These are phyloP conservation scores for Talaromyces verruculosus DNA, from an alignment of 2,329 filamentous ascomycete genomes.

Conservation along the genomic window DNA sequence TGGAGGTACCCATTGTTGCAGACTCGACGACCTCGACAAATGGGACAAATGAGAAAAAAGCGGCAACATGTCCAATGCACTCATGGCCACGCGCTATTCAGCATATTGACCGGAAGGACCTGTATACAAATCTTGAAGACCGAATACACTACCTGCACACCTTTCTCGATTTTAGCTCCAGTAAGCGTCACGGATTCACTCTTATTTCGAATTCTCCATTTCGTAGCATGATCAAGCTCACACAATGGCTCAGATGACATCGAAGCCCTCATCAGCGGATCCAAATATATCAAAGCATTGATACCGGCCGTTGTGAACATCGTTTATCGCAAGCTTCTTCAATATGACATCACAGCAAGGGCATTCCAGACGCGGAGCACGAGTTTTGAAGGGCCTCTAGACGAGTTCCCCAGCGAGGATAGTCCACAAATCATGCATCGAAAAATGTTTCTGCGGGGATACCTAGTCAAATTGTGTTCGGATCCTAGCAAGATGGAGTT, in stretches of 20 bases:
- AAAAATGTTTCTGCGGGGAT: constrained; percentile 75
- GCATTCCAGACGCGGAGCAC: constrained; percentile 65
- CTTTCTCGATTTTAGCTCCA: constrained; percentile 71
- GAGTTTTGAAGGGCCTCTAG: constrained; percentile 66
- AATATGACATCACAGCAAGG: constrained; percentile 78
- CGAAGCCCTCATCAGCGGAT: constrained; percentile 65
- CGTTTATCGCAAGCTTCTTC: constrained; percentile 77
- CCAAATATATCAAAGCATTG: constrained; percentile 77
- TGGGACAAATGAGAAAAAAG: not conserved
- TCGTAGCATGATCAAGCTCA: constrained; percentile 14
- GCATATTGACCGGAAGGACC: constrained; percentile 67
- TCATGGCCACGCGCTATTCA: constrained; percentile 36
- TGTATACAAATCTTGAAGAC: constrained; percentile 69
- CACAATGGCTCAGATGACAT: constrained; percentile 61
- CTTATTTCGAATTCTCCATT: not conserved
- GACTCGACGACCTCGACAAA: not conserved
- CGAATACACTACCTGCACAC: constrained; percentile 71
- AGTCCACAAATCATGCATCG: constrained; percentile 73
- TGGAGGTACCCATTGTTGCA: not conserved
- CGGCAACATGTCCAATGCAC: constrained; percentile 19
- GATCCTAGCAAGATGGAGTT: constrained; percentile 74
- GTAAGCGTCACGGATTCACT: constrained; percentile 47
- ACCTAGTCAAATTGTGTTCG: constrained; percentile 70
- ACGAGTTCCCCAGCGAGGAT: constrained; percentile 63
- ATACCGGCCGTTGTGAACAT: constrained; percentile 82